Evolutionary conservation across 2,329 filamentous ascomycete species (phyloP).

Genomic region (Xylariaceae sp.): DNA sequence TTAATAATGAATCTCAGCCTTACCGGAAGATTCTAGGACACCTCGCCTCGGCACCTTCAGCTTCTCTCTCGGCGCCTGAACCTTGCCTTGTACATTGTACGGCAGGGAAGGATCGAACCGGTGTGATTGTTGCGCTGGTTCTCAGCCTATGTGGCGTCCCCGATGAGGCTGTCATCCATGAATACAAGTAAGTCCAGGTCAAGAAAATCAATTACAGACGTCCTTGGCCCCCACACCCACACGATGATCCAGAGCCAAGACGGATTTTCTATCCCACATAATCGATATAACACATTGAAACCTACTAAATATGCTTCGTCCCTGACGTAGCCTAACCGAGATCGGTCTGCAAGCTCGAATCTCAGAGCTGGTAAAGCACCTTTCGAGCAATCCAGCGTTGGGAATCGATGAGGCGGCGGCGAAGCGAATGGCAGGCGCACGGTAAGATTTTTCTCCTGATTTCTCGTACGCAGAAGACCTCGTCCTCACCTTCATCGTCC

Average conservation of each 20-base stretch:
- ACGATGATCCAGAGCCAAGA: no score
- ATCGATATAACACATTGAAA: neutral
- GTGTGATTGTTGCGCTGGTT: constrained; percentile 58
- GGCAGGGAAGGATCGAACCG: constrained; percentile 66
- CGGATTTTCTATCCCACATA: neutral
- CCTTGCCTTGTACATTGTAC: constrained; percentile 60
- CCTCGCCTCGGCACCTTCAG: constrained; percentile 37
- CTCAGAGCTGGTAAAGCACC: constrained; percentile 36
- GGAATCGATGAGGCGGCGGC: constrained; percentile 42
- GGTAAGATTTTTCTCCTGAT: constrained; percentile 27
- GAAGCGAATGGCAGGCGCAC: constrained; percentile 42
- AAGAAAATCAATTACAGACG: no score
- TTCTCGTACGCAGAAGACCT: neutral
- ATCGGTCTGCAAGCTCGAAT: constrained; percentile 42
- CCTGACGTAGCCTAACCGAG: constrained; percentile 45
- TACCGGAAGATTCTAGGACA: constrained; percentile 55
- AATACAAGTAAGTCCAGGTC: constrained; percentile 29
- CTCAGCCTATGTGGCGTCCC: constrained; percentile 55
- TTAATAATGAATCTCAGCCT: constrained; percentile 44
- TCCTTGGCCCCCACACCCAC: no score
- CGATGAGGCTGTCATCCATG: constrained; percentile 49
- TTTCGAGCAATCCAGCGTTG: constrained; percentile 48
- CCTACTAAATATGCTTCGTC: constrained; percentile 2
- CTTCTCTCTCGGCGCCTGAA: constrained; percentile 38
- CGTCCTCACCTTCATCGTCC: neutral